Evolutionary conservation across 768 basidiomycete species (phyloP).

Genomic region (button mushroom (Agaricus bisporus)): DNA sequence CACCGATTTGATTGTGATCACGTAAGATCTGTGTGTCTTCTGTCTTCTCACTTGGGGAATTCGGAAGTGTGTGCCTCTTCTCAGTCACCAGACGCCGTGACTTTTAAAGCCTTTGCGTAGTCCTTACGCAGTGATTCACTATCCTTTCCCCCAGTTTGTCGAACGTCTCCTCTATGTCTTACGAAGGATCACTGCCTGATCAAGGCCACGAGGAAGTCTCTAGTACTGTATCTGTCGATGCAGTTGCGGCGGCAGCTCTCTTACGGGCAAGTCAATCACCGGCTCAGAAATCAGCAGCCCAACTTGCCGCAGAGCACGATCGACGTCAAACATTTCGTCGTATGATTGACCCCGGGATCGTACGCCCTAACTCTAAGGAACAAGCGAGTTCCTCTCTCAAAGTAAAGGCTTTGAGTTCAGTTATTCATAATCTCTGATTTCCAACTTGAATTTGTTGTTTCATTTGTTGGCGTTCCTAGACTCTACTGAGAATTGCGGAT

Average conservation of each 20-base stretch:
- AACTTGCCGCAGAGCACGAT: constrained; percentile 50
- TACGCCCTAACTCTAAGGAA: constrained; percentile 60
- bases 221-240: constrained; percentile 26
- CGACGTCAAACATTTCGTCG: constrained; percentile 68
- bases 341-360: constrained; percentile 73
- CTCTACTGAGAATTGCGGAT: constrained; percentile 59
- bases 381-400: constrained; percentile 57
- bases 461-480: constrained; percentile 35
- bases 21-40: too few species aligned
- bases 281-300: constrained; percentile 29
- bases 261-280: constrained; percentile 30
- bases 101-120: background rate
- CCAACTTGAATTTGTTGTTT: constrained; percentile 2
- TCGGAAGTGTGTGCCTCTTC: background rate
- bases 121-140: too few species aligned
- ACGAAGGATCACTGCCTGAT: background rate
- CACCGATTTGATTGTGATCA: too few species aligned
- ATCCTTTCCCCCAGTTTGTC: too few species aligned
- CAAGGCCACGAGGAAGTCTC: too few species aligned
- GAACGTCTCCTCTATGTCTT: background rate
- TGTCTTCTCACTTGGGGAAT: too few species aligned
- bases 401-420: constrained; percentile 33
- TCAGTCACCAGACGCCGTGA: background rate
- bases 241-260: constrained; percentile 39
- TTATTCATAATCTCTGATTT: constrained; percentile 13